Evolutionary conservation across 805 yeast species (phyloP).

Genomic region (Kodamaea nitidulidarum): DNA sequence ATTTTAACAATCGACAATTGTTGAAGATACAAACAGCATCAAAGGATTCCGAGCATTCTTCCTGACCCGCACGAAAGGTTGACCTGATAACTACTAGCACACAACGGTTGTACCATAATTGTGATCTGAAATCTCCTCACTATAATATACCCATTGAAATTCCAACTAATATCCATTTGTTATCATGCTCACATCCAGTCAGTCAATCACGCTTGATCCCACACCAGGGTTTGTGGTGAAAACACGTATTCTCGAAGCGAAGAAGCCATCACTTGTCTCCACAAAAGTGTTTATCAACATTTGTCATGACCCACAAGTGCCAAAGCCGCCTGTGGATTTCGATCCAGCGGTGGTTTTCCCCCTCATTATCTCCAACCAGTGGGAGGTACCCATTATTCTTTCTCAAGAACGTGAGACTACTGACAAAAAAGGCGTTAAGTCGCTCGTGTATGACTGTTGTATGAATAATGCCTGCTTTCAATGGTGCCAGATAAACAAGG

Average conservation of each 20-base stretch:
- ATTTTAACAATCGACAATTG: too few relatives aligned
- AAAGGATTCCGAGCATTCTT: too few relatives aligned
- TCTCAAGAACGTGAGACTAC: slow-evolving; percentile 50
- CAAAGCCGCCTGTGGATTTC: slow-evolving; percentile 53
- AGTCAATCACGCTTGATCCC: slow-evolving; percentile 40
- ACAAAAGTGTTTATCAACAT: slow-evolving; percentile 77
- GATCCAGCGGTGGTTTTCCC: slow-evolving; percentile 58
- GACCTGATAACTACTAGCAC: too few relatives aligned
- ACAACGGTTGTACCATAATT: too few relatives aligned
- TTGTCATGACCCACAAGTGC: slow-evolving; percentile 63
- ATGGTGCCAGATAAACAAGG: slow-evolving; percentile 57
- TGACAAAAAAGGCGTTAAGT: slow-evolving; percentile 67
- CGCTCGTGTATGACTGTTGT: slow-evolving; percentile 76
- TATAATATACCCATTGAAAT: too few relatives aligned
- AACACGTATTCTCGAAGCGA: slow-evolving; percentile 44
- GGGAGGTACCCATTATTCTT: slow-evolving; percentile 83
- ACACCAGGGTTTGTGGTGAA: slow-evolving; percentile 72
- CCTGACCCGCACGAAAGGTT: too few relatives aligned
- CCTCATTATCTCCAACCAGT: slow-evolving; percentile 61
- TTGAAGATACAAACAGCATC: too few relatives aligned
- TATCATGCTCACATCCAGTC: slow-evolving; percentile 4
- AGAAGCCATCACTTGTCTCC: slow-evolving; percentile 24
- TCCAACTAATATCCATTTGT: background rate
- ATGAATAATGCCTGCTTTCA: slow-evolving; percentile 58
- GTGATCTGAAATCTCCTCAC: too few relatives aligned